Percentiles rank a stretch among this genome's conserved stretches.
phyloP scores from a whole-genome alignment of 2,329 filamentous ascomycete genomes.

The Sporothrix humicola region DNA sequence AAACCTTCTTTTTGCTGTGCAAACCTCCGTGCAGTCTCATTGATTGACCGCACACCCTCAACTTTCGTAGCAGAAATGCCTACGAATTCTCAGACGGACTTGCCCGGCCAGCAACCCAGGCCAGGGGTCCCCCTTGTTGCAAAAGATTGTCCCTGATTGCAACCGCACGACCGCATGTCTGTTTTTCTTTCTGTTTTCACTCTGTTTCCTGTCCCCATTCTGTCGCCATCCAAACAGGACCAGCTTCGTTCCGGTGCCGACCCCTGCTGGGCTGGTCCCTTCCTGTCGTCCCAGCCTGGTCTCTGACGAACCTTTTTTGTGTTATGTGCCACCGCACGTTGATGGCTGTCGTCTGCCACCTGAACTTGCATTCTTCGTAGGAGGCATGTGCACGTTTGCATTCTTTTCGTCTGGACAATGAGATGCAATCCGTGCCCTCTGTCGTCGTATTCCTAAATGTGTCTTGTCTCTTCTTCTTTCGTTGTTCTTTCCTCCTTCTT shows the following conservation, averaged over 20 bases:
- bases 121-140: constrained; percentile 20
- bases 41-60: background rate
- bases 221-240: constrained; percentile 27
- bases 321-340: constrained; percentile 19
- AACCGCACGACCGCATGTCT: constrained; percentile 15
- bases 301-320: background rate
- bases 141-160: constrained; percentile 22
- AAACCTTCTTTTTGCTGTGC: background rate
- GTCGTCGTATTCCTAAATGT: background rate
- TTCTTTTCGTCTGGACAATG: constrained; percentile 19
- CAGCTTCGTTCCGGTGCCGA: constrained; percentile 25
- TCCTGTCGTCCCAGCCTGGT: background rate
- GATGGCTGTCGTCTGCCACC: constrained; percentile 11
- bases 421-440: background rate
- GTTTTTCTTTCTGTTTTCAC: background rate
- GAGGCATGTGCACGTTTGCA: constrained; percentile 5
- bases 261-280: constrained; percentile 3
- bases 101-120: background rate
- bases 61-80: background rate
- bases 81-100: background rate
- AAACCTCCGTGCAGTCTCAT: background rate
- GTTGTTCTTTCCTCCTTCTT: background rate
- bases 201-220: background rate
- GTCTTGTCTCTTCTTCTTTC: constrained; percentile 1
- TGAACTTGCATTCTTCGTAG: constrained; percentile 19